Base-by-base conservation (phyloP, 116 monocot species). In the Trichopus zeylanicus region DNA sequence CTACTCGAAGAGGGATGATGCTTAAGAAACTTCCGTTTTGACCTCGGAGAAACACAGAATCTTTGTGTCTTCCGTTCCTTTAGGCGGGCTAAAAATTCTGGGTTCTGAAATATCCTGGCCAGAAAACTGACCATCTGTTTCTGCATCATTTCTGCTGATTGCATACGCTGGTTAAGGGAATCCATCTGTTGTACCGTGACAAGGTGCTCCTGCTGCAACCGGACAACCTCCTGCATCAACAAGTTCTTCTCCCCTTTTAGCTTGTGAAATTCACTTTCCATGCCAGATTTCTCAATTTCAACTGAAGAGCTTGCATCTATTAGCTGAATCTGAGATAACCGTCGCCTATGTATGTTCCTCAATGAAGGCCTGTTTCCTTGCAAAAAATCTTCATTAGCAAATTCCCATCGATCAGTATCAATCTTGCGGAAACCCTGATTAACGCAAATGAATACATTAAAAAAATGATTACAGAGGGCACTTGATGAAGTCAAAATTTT, bases 341-440 rank as follows among this genome's bases (percentile, higher is more conserved):
- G 71, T 28, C 78, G 78, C 51, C 94, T 83, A 28, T 29, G 70
- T 29, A 94, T 89, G 23, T 65, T 86, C 56, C 69, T 89, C 57
- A 94, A 48, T 20, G 81, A 54, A 46, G 57, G 30, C 46, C 58
- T 89, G 48, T 70, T 72, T 58, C 80, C 89, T 61, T 69, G 64
- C 26, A 86, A 7, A 49, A 94, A 94, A 39, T 70, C 78, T 60
- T 94, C 89, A 68, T 89, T 83, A n/a, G 94, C 89, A 77, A 94
- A 94, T 53, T 83, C 94, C 89, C 83, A 86, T 52, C 78, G 80
- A 61, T 89, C 89, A 67, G 81, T 67, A 73, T 81, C 71, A 55
- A 81, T 75, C 67, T 89, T 94, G 57, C 61, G 85, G 53, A 94
- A 94, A 30, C 89, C 94, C 89, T 89, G 65, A 42, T 42, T 13